Conservation (phyloP, 495 filamentous ascomycete genomes). For the Penicillium atrosanguineum region DNA sequence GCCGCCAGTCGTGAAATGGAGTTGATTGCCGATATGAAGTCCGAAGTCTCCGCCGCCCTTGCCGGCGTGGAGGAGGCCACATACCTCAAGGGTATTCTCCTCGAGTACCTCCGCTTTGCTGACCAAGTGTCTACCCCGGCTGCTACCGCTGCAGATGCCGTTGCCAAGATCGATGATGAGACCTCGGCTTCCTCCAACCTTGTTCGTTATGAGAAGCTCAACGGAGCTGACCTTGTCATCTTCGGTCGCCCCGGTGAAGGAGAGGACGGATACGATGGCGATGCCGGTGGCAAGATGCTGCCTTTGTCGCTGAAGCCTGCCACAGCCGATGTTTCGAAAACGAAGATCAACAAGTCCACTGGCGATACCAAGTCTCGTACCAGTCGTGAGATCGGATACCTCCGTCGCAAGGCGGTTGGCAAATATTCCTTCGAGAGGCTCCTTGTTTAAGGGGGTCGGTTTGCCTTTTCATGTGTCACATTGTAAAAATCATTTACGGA, state of each 20-base stretch:
- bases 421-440: constrained; percentile 78
- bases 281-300: constrained; percentile 39
- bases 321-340: constrained; percentile 54
- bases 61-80: constrained; percentile 73
- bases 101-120: constrained; percentile 67
- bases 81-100: constrained; percentile 63
- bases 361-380: constrained; percentile 62
- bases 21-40: constrained; percentile 61
- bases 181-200: constrained; percentile 18
- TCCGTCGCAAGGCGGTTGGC: constrained; percentile 68
- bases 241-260: constrained; percentile 31
- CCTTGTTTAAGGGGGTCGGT: constrained; percentile 41
- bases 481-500: constrained; percentile 20
- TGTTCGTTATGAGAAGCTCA: constrained; percentile 40
- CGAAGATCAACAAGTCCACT: constrained; percentile 41
- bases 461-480: constrained; percentile 21
- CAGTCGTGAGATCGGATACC: constrained; percentile 65
- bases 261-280: constrained; percentile 36
- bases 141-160: constrained; percentile 5
- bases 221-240: constrained; percentile 42
- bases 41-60: constrained; percentile 72
- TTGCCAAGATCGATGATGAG: constrained; percentile 12
- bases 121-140: constrained; percentile 37
- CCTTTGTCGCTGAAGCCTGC: constrained; percentile 74
- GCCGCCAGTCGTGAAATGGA: constrained; percentile 56